These are phyloP conservation scores for Zostera marina DNA, from an alignment of 116 monocot species.

Conservation along the genomic window DNA sequence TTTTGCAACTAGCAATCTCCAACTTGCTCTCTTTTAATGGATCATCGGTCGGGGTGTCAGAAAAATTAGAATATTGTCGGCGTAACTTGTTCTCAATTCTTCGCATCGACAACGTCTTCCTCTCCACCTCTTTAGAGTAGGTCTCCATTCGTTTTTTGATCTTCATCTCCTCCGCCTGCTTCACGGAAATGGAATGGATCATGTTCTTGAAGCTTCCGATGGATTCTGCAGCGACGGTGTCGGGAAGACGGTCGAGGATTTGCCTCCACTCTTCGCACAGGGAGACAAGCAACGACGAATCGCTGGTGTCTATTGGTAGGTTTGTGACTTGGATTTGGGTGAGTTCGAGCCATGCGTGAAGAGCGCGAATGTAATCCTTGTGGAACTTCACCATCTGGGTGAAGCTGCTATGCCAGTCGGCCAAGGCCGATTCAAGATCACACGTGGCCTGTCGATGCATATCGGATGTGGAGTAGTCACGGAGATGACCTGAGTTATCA, in stretches of 20 bases:
- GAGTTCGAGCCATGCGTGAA: conserved; percentile 78
- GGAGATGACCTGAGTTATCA: conserved; percentile 19
- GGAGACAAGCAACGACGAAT: conserved; percentile 35
- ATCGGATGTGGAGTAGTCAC: conserved; percentile 62
- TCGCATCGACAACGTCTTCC: conserved; percentile 56
- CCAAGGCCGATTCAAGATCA: conserved; percentile 70
- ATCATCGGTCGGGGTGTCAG: conserved; percentile 35
- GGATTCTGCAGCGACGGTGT: conserved; percentile 77
- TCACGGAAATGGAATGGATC: conserved; percentile 63
- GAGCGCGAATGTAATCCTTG: conserved; percentile 55
- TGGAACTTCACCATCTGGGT: conserved; percentile 70
- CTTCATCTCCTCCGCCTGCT: conserved; percentile 78
- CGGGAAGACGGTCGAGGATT: conserved; percentile 81
- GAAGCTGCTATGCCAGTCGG: conserved; percentile 80
- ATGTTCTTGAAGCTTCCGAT: conserved; percentile 76
- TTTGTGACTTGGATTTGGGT: conserved; percentile 41
- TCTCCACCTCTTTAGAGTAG: conserved; percentile 77
- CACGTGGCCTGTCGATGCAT: conserved; percentile 70
- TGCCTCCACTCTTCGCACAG: conserved; percentile 98
- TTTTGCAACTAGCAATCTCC: conserved; percentile 42
- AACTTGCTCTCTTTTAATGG: conserved; percentile 51
- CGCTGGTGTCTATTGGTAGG: conserved; percentile 10
- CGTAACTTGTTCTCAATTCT: conserved; percentile 84
- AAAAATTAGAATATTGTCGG: conserved; percentile 75
- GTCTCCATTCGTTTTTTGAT: conserved; percentile 59